Evolutionary conservation across 768 basidiomycete genomes (phyloP), one percentile per base, ranked within the genome.

Genomic region (Cantharellus anzutake): DNA sequence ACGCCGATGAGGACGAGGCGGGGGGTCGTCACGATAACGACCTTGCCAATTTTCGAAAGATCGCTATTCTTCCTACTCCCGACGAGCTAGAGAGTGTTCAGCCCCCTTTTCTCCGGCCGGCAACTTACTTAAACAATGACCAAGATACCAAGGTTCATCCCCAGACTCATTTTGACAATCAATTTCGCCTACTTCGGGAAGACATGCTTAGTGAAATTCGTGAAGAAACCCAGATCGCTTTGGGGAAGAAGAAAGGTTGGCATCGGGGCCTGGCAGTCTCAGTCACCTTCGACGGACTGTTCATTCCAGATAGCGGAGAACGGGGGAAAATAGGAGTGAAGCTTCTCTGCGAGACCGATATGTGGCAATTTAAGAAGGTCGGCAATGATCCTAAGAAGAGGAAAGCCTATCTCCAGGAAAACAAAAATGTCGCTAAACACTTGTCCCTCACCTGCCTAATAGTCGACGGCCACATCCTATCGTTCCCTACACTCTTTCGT

Each of bases 11-110:
- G 29, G 64, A 66, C 20, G 68, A 69, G 4, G 78, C 83, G 1
- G 83, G 83, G 0, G 83, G 82, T 2, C 73, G 83, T 2, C 83
- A 84, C 60, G 81, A 83, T 63, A 84, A 85, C 57, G 83, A 85
- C 66, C 78, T 78, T 53, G 68, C 68, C 11, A 74, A 83, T 58
- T 84, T 82, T 62, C 76, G 78, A 3, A 62, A 76, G 4, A 80
- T 84, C 29, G 68, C 77, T n/a, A 80, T 85, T 50, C 68, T 81
- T 3, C 83, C 83, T 0, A 81, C 81, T 3, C 74, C 79, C 0
- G 76, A 78, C 48, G 83, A 85, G 65, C 66, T 83, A 3, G 62
- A 60, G 1, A 81, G 70, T 41, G 67, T 62, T 2, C 73, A 75
- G 41, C 61, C 57, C 1, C 71, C 82, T 0, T 83, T 80, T 62